Evolutionary conservation across 2,329 filamentous ascomycete genomes (phyloP), one percentile per base, ranked within the genome.

Genomic region (Aphanocladium album): DNA sequence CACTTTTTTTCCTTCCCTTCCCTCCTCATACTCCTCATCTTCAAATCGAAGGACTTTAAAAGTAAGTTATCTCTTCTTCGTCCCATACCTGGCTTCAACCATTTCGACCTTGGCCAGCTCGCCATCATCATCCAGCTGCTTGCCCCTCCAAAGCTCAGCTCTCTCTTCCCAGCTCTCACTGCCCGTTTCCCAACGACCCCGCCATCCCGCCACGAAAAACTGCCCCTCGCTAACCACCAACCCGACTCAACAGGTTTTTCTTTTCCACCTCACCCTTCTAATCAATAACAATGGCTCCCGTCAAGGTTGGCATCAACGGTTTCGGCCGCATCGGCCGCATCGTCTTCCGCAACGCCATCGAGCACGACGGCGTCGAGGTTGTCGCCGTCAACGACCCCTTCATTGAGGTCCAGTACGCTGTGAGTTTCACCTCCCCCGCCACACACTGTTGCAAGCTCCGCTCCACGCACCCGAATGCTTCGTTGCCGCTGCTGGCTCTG

Each of bases 291-390:
- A 77, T 77, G 76, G 71, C 74, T 76, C 73, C 75, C 76, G 77
- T 83, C 77, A 86, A 96, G 87, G 91, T 96, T 77, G 92, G 92
- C 79, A 97, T 96, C 89, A 98, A 97, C 89, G 93, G 95, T 80
- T 99, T 99, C 85, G 95, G 95, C 83, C 93, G 95, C 81, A 99
- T 99, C 81, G 95, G 95, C 75, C 90, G 95, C 79, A 97, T 99
- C 79, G 89, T 98, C 84, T 95, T 98, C 90, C 91, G 93, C 83
- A 98, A 97, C 84, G 91, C 93, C 73, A 77, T 96, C 76, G 89
- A 96, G 87, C 89, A 93, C 82, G 80, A 84, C 72, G 89, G 96
- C 63, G 90, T 98, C 76, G 85, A 96, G 73, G 84, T 99, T 73
- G 91, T 97, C 73, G 93, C 95, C 72, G 91, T 97, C 82, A 98